phyloP scores from a whole-genome alignment of 352 stramenopile species.

The Aphanomyces euteiches region DNA sequence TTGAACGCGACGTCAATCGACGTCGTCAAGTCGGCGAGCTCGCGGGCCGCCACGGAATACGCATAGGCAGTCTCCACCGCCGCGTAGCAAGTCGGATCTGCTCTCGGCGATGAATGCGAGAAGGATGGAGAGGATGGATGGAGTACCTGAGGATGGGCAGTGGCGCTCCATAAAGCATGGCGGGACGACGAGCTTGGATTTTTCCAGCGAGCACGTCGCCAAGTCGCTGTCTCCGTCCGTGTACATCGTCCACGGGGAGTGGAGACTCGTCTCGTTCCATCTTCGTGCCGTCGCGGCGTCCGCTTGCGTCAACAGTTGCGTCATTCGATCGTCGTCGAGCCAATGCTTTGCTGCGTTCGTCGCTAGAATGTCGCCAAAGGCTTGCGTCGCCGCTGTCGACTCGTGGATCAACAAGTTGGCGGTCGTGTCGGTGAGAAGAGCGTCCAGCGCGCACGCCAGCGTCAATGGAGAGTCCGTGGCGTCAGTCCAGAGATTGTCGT shows the following conservation, averaged over 20 bases:
- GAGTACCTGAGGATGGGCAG: not conserved
- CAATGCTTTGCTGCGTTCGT: not conserved
- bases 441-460: conserved; percentile 1
- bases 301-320: not conserved
- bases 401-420: not conserved
- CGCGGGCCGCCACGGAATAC: not conserved
- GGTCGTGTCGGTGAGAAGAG: not conserved
- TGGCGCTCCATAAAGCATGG: not conserved
- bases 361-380: not conserved
- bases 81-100: not conserved
- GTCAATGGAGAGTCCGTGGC: not conserved
- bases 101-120: not conserved
- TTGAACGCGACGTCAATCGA: not conserved
- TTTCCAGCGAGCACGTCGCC: not conserved
- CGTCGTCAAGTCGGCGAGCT: not conserved
- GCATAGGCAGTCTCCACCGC: conserved; percentile 10
- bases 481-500: not conserved
- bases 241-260: not conserved
- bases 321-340: not conserved
- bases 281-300: not conserved
- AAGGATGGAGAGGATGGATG: not conserved
- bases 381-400: not conserved
- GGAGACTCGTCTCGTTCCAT: not conserved
- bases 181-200: not conserved
- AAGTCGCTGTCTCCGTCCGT: too few species aligned